These are phyloP conservation scores for Ophiocordyceps camponoti-saundersi DNA, from an alignment of 2,329 filamentous ascomycete species.

Conservation along the genomic window DNA sequence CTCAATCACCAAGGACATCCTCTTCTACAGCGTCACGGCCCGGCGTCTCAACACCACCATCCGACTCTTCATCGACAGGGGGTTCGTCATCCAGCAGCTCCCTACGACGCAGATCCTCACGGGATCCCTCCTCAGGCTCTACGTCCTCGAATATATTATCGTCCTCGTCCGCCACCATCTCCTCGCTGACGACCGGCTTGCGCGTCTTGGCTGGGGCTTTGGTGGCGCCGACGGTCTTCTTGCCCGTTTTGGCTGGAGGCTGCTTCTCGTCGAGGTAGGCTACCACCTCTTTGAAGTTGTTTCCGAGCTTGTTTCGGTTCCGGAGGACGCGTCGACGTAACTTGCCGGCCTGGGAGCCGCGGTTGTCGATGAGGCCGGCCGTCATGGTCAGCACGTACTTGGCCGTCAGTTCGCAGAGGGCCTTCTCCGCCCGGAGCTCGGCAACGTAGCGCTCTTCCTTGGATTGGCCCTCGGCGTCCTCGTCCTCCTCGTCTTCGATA, in stretches of 20 bases:
- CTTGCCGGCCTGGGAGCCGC: constrained; percentile 40
- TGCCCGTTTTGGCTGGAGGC: constrained; percentile 27
- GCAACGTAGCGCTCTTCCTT: constrained; percentile 43
- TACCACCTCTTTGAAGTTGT: constrained; percentile 73
- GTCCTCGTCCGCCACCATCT: constrained; percentile 23
- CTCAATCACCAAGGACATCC: constrained; percentile 28
- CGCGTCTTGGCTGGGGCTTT: constrained; percentile 8
- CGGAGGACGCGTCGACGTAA: constrained; percentile 56
- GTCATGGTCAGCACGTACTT: constrained; percentile 72
- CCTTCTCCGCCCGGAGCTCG: constrained; percentile 64
- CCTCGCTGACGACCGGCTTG: constrained; percentile 22
- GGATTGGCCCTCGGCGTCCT: constrained; percentile 34
- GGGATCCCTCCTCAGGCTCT: constrained; percentile 40
- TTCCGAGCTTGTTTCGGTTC: constrained; percentile 66
- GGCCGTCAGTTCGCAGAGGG: constrained; percentile 68
- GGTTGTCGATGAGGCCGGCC: constrained; percentile 55
- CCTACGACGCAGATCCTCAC: constrained; percentile 36
- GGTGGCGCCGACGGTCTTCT: constrained; percentile 17
- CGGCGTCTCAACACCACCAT: constrained; percentile 9
- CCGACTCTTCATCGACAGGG: constrained; percentile 17
- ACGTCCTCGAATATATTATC: constrained; percentile 28
- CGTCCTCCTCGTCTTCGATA: constrained; percentile 35
- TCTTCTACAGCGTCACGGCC: constrained; percentile 18
- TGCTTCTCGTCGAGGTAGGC: constrained; percentile 55
- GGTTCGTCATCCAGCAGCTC: constrained; percentile 38